These are phyloP conservation scores for Tanacetum coccineum DNA, from an alignment of 129 eudicot genomes.

Conservation along the genomic window DNA sequence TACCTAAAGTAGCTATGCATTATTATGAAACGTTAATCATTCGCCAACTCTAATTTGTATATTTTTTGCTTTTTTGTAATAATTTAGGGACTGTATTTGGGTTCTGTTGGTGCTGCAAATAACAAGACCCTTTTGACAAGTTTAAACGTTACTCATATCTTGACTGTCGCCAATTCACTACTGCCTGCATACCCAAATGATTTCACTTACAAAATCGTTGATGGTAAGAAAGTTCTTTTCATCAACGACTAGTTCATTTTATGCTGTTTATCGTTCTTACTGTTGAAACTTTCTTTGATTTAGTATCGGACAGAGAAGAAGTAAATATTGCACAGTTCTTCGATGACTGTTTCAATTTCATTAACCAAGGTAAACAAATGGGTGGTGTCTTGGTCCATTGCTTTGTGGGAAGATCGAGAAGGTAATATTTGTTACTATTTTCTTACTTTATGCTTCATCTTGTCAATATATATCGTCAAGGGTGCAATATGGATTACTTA, in stretches of 20 bases:
- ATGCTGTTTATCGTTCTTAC: not conserved
- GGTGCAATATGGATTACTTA: too few species aligned
- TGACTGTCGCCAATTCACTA: slow-evolving; percentile 57
- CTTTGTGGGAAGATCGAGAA: slow-evolving; percentile 85
- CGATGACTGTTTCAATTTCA: slow-evolving; percentile 73
- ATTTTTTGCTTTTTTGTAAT: not conserved
- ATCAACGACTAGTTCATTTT: not conserved
- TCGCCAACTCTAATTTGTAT: not conserved
- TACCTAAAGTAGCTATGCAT: slow-evolving; percentile 15
- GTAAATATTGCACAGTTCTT: slow-evolving; percentile 52
- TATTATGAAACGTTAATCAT: not conserved
- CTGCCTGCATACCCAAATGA: slow-evolving; percentile 57
- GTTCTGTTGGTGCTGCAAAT: slow-evolving; percentile 84
- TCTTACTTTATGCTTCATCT: too few species aligned
- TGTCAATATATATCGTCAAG: too few species aligned
- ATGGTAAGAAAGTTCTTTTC: slow-evolving; percentile 30
- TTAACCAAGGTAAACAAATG: slow-evolving; percentile 56
- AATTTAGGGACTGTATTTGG: slow-evolving; percentile 72
- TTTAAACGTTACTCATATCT: slow-evolving; percentile 68
- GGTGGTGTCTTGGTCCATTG: slow-evolving; percentile 95
- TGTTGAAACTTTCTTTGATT: slow-evolving; percentile 13
- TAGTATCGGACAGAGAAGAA: slow-evolving; percentile 64
- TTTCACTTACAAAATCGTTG: slow-evolving; percentile 57
- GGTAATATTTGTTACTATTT: slow-evolving; percentile 25
- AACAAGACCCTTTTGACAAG: slow-evolving; percentile 60